Base-by-base conservation (phyloP, 2,329 filamentous ascomycete genomes). In the Neonectria sp. region DNA sequence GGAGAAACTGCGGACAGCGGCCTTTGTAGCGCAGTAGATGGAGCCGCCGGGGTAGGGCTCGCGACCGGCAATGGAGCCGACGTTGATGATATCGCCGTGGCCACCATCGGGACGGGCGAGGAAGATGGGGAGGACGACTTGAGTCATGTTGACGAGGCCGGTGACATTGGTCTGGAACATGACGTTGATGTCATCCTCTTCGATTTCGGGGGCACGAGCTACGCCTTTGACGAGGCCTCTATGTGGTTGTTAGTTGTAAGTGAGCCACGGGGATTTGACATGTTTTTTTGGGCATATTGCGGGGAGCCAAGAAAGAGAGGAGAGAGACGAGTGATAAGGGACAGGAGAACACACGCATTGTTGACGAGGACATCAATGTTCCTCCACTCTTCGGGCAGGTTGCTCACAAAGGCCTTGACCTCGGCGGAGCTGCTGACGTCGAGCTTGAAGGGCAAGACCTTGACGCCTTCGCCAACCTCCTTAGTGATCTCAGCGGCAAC, bases 81-180 rank as follows among this genome's bases (percentile, higher is more conserved):
- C 84, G 78, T 98, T 98, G 84, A 99, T 97, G 79, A 99, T 95
- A 79, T 98, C 96, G 75, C 95, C 95, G 49, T 88, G 85, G 64
- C 95, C 95, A 66, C 93, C 92, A 63, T 95, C 87, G 78, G 83
- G 89, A 81, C 88, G 93, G 74, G 89, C 86, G 81, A 94, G 92
- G 86, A 95, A 97, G 79, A 95, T 91, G 59, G 93, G 90, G 21
- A 98, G 82, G 48, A 98, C 86, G 52, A 93, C 93, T 85, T 99
- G 96, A 1, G 96, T 98, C 92, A 98, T 94, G 85, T 95, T 93
- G 85, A 99, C 96, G 37, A 99, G 86, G 31, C 96, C 96, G 2
- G 93, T 96, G 59, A 98, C 95, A 80, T 99, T 99, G 65, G 96
- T 98, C 53, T 89, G 84, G 79, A 98, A 94, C 95, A 98, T 98